Evolutionary conservation across 768 basidiomycete genomes (phyloP).

Genomic region (Sarcomyxa edulis): DNA sequence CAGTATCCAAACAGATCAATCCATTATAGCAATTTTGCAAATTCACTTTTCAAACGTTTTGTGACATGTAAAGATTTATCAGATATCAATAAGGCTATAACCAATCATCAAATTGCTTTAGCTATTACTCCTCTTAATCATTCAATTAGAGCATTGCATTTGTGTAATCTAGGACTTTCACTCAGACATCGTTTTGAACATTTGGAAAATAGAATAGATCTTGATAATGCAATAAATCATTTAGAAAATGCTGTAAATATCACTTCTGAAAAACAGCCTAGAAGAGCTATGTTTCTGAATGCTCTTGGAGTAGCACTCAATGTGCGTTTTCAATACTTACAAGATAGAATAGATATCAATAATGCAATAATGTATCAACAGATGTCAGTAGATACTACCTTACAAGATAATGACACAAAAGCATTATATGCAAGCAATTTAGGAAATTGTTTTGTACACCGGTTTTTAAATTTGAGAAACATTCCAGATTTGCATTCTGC

Average conservation of each 20-base stretch:
- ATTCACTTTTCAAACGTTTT: conserved; percentile 2
- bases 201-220: conserved; percentile 15
- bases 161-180: conserved; percentile 15
- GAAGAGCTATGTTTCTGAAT: conserved; percentile 2
- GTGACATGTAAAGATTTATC: conserved; percentile 2
- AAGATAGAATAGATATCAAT: conserved; percentile 5
- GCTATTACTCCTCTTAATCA: conserved; percentile 12
- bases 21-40: conserved; percentile 6
- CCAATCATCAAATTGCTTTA: conserved; percentile 8
- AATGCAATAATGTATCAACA: conserved; percentile 7
- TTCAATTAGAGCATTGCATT: conserved; percentile 8
- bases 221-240: conserved; percentile 13
- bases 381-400: too few relatives aligned
- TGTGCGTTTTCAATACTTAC: conserved; percentile 10
- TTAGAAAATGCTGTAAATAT: conserved; percentile 5
- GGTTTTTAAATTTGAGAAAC: too few relatives aligned
- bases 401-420: too few relatives aligned
- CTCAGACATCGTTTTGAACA: conserved; percentile 16
- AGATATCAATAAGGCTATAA: conserved; percentile 19
- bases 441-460: too few relatives aligned
- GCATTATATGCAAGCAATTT: too few relatives aligned
- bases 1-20: conserved; percentile 6
- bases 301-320: conserved; percentile 12
- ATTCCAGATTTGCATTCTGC: too few relatives aligned
- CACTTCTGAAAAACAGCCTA: conserved; percentile 5